A percentile compares a stretch with the other conserved stretches of the same genome.
Evolutionary conservation across 2,329 filamentous ascomycete genomes (phyloP).

Genomic region (Rachicladosporium sp.): DNA sequence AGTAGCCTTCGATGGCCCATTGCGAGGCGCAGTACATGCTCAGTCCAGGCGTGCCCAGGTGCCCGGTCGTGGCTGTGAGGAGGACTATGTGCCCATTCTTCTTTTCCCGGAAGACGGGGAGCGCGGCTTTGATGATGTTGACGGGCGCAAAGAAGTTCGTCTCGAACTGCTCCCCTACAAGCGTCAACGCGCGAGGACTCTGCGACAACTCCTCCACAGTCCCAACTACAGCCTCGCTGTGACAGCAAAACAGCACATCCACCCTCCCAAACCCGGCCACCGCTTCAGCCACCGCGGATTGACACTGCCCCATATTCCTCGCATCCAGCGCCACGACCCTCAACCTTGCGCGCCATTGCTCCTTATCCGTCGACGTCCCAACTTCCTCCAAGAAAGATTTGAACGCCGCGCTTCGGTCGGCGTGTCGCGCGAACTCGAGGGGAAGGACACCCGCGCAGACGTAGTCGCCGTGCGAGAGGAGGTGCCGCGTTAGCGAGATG

Average conservation of each 20-base stretch:
- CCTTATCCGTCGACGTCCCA: constrained; percentile 35
- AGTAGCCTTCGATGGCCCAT: constrained; percentile 92
- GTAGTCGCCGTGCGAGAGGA: constrained; percentile 84
- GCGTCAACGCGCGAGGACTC: constrained; percentile 56
- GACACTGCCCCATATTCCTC: constrained; percentile 56
- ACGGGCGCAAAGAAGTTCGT: constrained; percentile 90
- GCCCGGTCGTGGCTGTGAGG: constrained; percentile 78
- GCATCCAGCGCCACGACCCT: constrained; percentile 47
- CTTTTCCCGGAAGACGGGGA: constrained; percentile 68
- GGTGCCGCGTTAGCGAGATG: constrained; percentile 65
- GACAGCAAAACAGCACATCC: constrained; percentile 83
- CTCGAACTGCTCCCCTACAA: constrained; percentile 87
- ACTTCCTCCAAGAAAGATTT: constrained; percentile 59
- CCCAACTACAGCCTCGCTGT: constrained; percentile 78
- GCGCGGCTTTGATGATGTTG: constrained; percentile 81
- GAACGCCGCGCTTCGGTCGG: constrained; percentile 60
- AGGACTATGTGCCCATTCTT: constrained; percentile 83
- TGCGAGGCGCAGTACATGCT: constrained; percentile 84
- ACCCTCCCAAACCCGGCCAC: constrained; percentile 73
- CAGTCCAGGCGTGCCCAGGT: constrained; percentile 84
- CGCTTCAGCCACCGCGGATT: constrained; percentile 76
- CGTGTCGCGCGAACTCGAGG: constrained; percentile 61
- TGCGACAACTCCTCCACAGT: constrained; percentile 82
- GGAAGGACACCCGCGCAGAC: constrained; percentile 75
- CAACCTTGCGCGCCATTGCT: constrained; percentile 72